A percentile compares a stretch with the other conserved stretches of the same genome.
Conservation (phyloP, 768 basidiomycete species). For the Collybiopsis confluens region DNA sequence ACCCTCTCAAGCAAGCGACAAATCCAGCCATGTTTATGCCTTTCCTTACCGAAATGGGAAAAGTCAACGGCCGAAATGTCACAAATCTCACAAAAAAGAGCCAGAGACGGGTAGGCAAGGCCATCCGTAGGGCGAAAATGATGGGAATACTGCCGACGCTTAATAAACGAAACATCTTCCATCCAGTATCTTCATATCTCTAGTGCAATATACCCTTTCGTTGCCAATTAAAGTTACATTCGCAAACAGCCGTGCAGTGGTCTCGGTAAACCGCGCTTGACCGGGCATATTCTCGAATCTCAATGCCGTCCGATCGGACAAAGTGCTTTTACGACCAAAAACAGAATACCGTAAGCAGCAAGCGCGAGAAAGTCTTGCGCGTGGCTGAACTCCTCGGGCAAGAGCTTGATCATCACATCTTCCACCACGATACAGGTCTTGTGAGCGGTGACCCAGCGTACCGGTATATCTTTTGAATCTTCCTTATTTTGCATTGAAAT, state of each 20-base stretch:
- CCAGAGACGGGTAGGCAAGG: slow-evolving; percentile 77
- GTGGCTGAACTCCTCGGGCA: background rate
- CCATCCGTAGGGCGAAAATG: slow-evolving; percentile 83
- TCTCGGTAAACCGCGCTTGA: too few species aligned
- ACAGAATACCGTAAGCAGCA: too few species aligned
- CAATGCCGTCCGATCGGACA: too few species aligned
- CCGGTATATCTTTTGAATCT: background rate
- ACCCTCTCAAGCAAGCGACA: slow-evolving; percentile 66
- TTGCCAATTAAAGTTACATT: too few species aligned
- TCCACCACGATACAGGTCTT: background rate
- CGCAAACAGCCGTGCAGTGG: too few species aligned
- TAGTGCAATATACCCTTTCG: too few species aligned
- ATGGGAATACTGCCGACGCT: slow-evolving; percentile 80
- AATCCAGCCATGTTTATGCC: slow-evolving; percentile 55
- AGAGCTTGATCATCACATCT: background rate
- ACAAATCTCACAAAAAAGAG: slow-evolving; percentile 75
- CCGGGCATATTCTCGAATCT: too few species aligned
- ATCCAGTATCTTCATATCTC: background rate
- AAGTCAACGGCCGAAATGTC: slow-evolving; percentile 64
- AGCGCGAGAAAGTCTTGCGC: too few species aligned
- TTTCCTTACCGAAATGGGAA: slow-evolving; percentile 74
- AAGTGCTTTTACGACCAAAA: too few species aligned
- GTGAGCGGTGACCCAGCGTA: background rate
- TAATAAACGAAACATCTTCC: slow-evolving; percentile 24
- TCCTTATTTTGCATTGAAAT: background rate